Evolutionary conservation across 257 asterid species (phyloP), one percentile per base, ranked within the genome.

Genomic region (Craterostigma plantagineum): DNA sequence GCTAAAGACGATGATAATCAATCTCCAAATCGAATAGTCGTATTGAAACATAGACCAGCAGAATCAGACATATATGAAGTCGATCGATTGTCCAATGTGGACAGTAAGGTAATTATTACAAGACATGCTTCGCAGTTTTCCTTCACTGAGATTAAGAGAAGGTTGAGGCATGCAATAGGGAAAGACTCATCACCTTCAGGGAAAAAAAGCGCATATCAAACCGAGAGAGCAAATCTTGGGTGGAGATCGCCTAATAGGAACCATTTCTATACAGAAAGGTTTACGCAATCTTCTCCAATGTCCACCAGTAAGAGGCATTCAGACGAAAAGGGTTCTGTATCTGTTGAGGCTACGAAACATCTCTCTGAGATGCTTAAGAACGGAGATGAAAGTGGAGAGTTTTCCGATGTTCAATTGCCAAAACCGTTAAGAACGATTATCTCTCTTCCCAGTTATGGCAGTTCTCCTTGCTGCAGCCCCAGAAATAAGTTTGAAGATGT

Each of bases 191-290:
- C 30, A 23, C 30, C 59, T 37, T 47, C 63, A 1, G 76, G 60
- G 66, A 57, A 66, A 42, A 65, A 58, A 57, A 75, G 60, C 41
- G 35, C 53, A 43, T n/a, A n/a, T n/a, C n/a, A n/a, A n/a, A n/a
- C n/a, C n/a, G n/a, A n/a, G n/a, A n/a, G n/a, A n/a, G n/a, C n/a
- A n/a, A 60, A 45, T 37, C 46, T 56, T 14, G 75, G 75, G 12
- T 82, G 95, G 98, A 61, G 81, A 43, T 87, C 95, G 56, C 98
- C 98, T 8, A 83, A 79, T 54, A 72, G 95, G 66, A 78, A 79
- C 71, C 94, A 83, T 62, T 79, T 79, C 48, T 90, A 64, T 42
- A 73, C 74, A 11, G 99, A 90, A 62, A 72, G 57, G 47, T 79
- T 70, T 61, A 66, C 79, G 15, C 52, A 56, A 50, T 60, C 93